Conservation (phyloP, 2,329 filamentous ascomycete species). For the Chalaropsis ovoidea region DNA sequence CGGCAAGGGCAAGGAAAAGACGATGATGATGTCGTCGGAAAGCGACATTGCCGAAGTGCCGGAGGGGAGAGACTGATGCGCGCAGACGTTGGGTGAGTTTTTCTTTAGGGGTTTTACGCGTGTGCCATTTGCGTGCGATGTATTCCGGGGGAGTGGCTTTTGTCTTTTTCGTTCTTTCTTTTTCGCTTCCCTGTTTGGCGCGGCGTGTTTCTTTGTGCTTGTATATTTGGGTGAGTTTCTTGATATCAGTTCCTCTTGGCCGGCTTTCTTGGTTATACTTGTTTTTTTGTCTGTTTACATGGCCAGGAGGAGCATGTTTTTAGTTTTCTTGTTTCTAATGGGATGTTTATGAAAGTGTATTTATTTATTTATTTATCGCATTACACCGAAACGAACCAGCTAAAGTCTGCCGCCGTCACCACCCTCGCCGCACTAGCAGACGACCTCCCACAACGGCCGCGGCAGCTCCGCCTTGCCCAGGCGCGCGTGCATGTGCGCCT, state of each 20-base stretch:
- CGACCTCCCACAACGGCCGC: conserved; percentile 52
- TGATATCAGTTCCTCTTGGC: conserved; percentile 22
- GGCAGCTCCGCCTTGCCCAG: conserved; percentile 39
- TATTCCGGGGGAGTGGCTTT: conserved; percentile 19
- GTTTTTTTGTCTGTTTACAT: neutral
- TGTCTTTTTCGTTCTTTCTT: conserved; percentile 17
- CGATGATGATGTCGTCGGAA: neutral
- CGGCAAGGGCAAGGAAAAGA: conserved; percentile 13
- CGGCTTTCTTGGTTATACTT: neutral
- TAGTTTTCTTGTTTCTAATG: neutral
- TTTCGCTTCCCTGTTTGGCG: conserved; percentile 1
- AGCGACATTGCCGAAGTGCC: conserved; percentile 8
- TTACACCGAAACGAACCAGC: neutral
- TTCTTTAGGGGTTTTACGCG: conserved; percentile 19
- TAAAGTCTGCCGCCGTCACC: neutral
- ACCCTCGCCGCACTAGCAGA: conserved; percentile 35
- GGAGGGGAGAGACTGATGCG: neutral
- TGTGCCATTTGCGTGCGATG: neutral
- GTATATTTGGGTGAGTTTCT: neutral
- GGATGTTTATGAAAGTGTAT: neutral
- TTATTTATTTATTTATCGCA: too few relatives aligned
- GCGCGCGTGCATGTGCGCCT: conserved; percentile 27
- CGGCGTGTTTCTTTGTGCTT: too few relatives aligned
- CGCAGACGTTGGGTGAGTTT: conserved; percentile 19
- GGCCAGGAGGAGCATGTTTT: conserved; percentile 20